Evolutionary conservation across 176 grass and related monocot genomes (phyloP).

Genomic region (Themeda triandra): DNA sequence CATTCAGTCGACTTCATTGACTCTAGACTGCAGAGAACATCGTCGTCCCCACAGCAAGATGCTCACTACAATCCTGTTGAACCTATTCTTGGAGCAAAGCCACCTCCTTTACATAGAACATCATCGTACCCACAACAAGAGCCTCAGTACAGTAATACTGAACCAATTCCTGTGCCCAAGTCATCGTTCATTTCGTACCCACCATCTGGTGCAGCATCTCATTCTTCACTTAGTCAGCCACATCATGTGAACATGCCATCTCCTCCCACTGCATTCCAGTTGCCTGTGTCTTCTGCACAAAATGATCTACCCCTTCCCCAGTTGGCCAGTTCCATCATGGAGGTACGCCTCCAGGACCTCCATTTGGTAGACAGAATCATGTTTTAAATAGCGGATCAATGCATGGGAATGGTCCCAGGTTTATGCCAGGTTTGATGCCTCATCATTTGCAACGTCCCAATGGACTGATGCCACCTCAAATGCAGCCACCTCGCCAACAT

Average conservation of each 20-base stretch:
- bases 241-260: slow-evolving; percentile 46
- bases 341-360: slow-evolving; percentile 35
- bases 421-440: slow-evolving; percentile 36
- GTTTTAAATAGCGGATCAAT: slow-evolving; percentile 30
- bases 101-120: slow-evolving; percentile 56
- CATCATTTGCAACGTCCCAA: slow-evolving; percentile 37
- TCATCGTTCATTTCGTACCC: slow-evolving; percentile 47
- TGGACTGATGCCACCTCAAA: slow-evolving; percentile 40
- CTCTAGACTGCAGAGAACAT: slow-evolving; percentile 46
- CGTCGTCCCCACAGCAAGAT: slow-evolving; percentile 51
- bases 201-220: slow-evolving; percentile 28
- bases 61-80: slow-evolving; percentile 33
- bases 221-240: slow-evolving; percentile 44
- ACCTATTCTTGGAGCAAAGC: slow-evolving; percentile 31
- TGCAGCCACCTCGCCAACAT: slow-evolving; percentile 28
- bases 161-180: slow-evolving; percentile 64
- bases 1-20: slow-evolving; percentile 35
- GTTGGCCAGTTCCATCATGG: slow-evolving; percentile 24
- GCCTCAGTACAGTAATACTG: slow-evolving; percentile 48
- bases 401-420: slow-evolving; percentile 13
- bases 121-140: slow-evolving; percentile 66
- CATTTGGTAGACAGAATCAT: slow-evolving; percentile 46
- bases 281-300: slow-evolving; percentile 48
- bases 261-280: slow-evolving; percentile 41
- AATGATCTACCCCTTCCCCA: slow-evolving; percentile 33